Base-by-base conservation (phyloP, 768 basidiomycete genomes). In the Tremella yokohamensis region DNA sequence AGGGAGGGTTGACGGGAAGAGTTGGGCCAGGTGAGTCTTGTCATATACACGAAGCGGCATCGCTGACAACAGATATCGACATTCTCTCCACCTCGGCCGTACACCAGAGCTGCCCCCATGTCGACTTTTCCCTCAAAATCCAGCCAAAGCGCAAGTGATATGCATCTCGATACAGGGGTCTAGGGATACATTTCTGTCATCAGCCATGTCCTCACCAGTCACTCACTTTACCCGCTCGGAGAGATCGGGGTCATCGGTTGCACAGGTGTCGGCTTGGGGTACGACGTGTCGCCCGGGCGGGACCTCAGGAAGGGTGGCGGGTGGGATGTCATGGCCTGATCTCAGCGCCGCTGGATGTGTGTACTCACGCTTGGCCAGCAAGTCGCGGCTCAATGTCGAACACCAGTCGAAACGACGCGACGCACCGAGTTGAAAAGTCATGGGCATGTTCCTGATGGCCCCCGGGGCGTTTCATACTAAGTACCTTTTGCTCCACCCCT, bases 71-170 rank as follows among this genome's bases (percentile, higher is more conserved):
- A 93, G 93, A 91, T 71, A 87, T 99, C 66, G 96, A 99, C 75
- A 93, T 98, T 45, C 57, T 69, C 68, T 96, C 76, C 88, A 92
- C 79, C 0, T 76, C 73, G 40, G 71, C 76, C 12, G 75, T 77
- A 3, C 77, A 78, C 52, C 74, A 73, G 59, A 89, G 88, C 1
- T 90, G 89, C 22, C 89, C 84, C 64, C 92, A 96, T 71, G 86
- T 98, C 61, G 96, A 98, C 76, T 99, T 93, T 76, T 96, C 91
- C 69, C 81, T 99, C 69, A 98, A 98, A 83, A 87, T 98, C 61
- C 91, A 93, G 77, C 76, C 76, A 6, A 72, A 67, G 59, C 48
- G 58, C 45, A 8, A 11, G 8, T 29, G 20, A 24, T 26, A 48
- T 59, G 42, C 52, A 59, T 26, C 6, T 34, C 29, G 29, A 34